Evolutionary conservation across 2,329 filamentous ascomycete genomes (phyloP), one percentile per base, ranked within the genome.

Genomic region (Colletotrichum sp.): DNA sequence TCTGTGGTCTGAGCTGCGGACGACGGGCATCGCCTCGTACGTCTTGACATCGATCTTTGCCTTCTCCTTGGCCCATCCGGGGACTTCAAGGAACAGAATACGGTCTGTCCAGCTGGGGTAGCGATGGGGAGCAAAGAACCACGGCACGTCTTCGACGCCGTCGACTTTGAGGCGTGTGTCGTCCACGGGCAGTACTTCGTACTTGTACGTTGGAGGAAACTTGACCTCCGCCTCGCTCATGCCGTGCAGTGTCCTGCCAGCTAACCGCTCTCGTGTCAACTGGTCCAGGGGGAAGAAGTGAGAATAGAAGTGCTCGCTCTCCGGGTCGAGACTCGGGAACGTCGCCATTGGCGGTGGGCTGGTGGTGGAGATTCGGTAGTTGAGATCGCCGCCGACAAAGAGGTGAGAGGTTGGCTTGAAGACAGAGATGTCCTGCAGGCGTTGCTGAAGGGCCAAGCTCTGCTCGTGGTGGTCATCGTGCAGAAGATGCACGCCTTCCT

Each of bases 141-240:
- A 96, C 13, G 87, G 85, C 6, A 89, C 84, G 25, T 82, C 81
- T 3, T 78, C 79, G 1, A 79, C 79, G 8, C 78, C 80, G n/a
- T 79, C 73, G 9, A 76, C 71, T 13, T 36, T 28, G 28, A 66
- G 58, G 30, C 66, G 65, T 18, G 80, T 81, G 16, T 82, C 81
- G 13, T 78, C 76, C 22, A 79, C 81, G 3, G 84, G 85, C 73
- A 88, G 79, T 2, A 89, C 83, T 39, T 89, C 89, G 83, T 97
- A 97, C 84, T 99, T 99, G 88, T 99, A 99, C 0, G 97, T 98
- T 1, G 97, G 97, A 2, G 96, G 94, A 80, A 98, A 99, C 6
- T 84, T 85, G 74, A 98, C 92, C 1, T 90, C 87, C 1, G 93
- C 91, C 85, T 99, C 97, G 12, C 87, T 86, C 39, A 99, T 87